Conservation (phyloP, 352 stramenopile genomes). For the Phytophthora palmivora region DNA sequence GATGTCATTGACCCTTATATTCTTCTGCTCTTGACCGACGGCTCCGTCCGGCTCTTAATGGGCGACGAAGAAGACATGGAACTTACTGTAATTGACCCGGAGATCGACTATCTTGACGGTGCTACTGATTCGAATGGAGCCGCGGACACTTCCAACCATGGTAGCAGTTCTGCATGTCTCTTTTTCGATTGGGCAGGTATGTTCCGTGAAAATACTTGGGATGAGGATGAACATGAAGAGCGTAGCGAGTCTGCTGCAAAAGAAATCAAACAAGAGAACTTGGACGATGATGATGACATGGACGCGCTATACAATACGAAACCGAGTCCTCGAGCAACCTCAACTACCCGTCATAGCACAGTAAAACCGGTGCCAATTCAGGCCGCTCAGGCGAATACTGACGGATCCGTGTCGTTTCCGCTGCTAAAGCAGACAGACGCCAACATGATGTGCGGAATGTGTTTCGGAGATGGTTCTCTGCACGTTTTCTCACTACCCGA, state of each 20-base stretch:
- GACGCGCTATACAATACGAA: constrained; percentile 70
- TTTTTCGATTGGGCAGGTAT: constrained; percentile 89
- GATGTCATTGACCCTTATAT: constrained; percentile 89
- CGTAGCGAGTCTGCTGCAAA: constrained; percentile 15
- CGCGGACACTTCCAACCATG: constrained; percentile 31
- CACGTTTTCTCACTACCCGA: constrained; percentile 86
- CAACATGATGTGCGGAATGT: constrained; percentile 84
- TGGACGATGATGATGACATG: constrained; percentile 77
- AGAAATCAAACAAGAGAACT: constrained; percentile 18
- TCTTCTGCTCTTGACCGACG: constrained; percentile 80
- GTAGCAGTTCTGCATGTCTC: constrained; percentile 75
- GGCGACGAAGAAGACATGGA: constrained; percentile 86
- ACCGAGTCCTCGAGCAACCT: constrained; percentile 36
- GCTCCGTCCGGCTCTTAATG: constrained; percentile 81
- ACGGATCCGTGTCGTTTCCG: constrained; percentile 59
- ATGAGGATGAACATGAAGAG: constrained; percentile 58
- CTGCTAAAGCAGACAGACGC: constrained; percentile 62
- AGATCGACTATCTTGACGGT: constrained; percentile 64
- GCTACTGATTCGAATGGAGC: constrained; percentile 37
- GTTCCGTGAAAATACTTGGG: constrained; percentile 72
- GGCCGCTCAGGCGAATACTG: constrained; percentile 29
- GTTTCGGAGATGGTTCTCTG: constrained; percentile 82
- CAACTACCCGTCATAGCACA: constrained; percentile 20
- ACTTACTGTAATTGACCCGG: constrained; percentile 80
- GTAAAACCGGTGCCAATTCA: constrained; percentile 2